A percentile compares a stretch with the other conserved stretches of the same genome.
Conservation (phyloP, 2,329 filamentous ascomycete species). For the Fusarium verrucosum region DNA sequence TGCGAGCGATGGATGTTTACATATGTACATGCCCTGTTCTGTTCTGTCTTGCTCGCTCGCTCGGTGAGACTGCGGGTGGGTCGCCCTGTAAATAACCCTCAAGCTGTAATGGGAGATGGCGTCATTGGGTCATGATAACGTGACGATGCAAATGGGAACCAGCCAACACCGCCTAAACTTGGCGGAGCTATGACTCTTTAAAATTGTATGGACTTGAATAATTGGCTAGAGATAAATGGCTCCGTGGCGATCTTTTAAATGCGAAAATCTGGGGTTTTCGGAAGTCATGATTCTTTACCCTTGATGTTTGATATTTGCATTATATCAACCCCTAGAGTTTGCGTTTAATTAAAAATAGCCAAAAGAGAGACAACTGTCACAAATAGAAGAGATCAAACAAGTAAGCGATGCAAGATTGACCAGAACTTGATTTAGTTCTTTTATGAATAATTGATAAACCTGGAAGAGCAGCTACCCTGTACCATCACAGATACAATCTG, state of each 20-base stretch:
- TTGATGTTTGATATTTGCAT: not conserved
- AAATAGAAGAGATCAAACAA: too few species aligned
- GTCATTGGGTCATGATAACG: constrained; percentile 33
- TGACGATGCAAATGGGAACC: constrained; percentile 20
- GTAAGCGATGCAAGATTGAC: too few species aligned
- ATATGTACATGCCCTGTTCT: constrained; percentile 30
- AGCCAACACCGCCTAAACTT: constrained; percentile 26
- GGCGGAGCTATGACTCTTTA: constrained; percentile 2
- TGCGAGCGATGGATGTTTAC: constrained; percentile 31
- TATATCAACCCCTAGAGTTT: not conserved
- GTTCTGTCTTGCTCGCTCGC: too few species aligned
- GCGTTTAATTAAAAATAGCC: not conserved
- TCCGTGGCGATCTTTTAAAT: constrained; percentile 6
- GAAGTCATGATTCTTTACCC: not conserved
- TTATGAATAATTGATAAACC: not conserved
- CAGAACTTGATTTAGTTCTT: too few species aligned
- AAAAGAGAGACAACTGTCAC: not conserved
- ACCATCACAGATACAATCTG: too few species aligned
- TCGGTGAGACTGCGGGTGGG: constrained; percentile 34
- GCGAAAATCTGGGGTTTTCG: constrained; percentile 8
- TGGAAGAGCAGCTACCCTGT: not conserved
- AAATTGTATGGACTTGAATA: not conserved
- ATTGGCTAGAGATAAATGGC: constrained; percentile 11
- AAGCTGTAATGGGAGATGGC: constrained; percentile 28
- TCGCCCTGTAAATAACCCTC: constrained; percentile 27